Evolutionary conservation across 2,329 filamentous ascomycete genomes (phyloP), one percentile per base, ranked within the genome.

Genomic region (Sarocladium oryzae): DNA sequence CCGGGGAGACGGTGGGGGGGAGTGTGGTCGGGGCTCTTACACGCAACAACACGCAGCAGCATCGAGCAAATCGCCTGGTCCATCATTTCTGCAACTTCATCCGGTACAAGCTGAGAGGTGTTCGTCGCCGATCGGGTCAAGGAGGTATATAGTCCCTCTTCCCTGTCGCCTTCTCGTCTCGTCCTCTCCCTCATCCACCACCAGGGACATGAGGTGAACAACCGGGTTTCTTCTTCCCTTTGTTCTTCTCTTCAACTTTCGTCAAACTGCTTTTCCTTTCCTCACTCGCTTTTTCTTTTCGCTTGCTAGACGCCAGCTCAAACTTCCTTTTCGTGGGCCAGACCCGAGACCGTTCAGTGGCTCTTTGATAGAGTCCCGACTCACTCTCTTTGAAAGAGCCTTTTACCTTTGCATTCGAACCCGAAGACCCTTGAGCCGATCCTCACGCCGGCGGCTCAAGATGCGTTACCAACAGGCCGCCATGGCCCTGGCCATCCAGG

Each of bases 401-500:
- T 24, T 32, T 32, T 23, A 10, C 13, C 24, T 48, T n/a, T 5
- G 28, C 26, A 18, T 20, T 33, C 28, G 7, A 9, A 11, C n/a
- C 21, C 21, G 40, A 45, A 16, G 13, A 9, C 28, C 21, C 18
- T 21, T 7, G 18, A 33, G n/a, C 7, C 40, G n/a, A 23, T 21
- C 20, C 16, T 24, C 26, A 37, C 18, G 37, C 9, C 11, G 4
- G 26, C 18, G 15, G 16, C 13, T 20, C 46, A 49, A 37, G 7
- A 49, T 49, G 46, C 46, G 32, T 37, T 49, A 37, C 20, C 46
- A 49, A 37, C 46, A 49, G 23, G 46, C 46, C 21, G 46, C 46
- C 4, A 28, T 37, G 46, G 46, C 46, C 15, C 32, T 49, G 30
- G 46, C 46, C 46, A 36, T 49, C 15, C 30, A 37, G 30, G 46